phyloP scores from a whole-genome alignment of 73 alveolate genomes.

The Effrenium voratum region DNA sequence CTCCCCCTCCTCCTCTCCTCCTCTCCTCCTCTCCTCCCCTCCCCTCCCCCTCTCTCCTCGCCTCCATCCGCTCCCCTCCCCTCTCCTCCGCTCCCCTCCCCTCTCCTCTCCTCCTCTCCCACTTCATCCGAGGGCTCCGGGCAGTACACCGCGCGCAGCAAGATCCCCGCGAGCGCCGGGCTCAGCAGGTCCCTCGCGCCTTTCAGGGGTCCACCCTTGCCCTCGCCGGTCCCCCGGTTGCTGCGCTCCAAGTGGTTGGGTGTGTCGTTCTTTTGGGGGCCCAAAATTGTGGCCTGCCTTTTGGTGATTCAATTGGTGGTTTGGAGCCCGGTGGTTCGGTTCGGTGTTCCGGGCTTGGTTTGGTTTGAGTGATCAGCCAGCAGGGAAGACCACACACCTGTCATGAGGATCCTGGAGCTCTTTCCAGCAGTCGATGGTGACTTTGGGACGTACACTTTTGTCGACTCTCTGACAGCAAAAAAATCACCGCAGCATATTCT shows the following conservation, averaged over 20 bases:
- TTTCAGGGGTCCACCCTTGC: no score
- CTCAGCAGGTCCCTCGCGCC: slow-evolving; percentile 42
- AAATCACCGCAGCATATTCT: no score
- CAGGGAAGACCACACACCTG: no score
- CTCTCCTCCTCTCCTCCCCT: not conserved
- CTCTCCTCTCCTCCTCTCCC: not conserved
- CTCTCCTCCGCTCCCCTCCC: not conserved
- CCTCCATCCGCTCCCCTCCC: not conserved
- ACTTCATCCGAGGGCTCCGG: not conserved
- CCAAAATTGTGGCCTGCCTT: not conserved
- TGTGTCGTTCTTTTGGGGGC: not conserved
- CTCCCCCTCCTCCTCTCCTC: no score
- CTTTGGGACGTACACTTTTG: no score
- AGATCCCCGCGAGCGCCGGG: not conserved
- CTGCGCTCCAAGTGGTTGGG: not conserved
- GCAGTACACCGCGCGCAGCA: slow-evolving; percentile 46
- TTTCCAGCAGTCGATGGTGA: no score
- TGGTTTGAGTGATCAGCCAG: no score
- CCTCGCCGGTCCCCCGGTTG: not conserved
- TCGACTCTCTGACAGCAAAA: no score
- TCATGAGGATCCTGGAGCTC: no score
- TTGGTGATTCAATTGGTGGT: not conserved
- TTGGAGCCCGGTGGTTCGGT: not conserved
- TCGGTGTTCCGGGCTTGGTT: no score
- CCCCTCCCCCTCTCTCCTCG: not conserved